Conservation (phyloP, 1,139 yeast species). For the Saccharomyces hybrid region DNA sequence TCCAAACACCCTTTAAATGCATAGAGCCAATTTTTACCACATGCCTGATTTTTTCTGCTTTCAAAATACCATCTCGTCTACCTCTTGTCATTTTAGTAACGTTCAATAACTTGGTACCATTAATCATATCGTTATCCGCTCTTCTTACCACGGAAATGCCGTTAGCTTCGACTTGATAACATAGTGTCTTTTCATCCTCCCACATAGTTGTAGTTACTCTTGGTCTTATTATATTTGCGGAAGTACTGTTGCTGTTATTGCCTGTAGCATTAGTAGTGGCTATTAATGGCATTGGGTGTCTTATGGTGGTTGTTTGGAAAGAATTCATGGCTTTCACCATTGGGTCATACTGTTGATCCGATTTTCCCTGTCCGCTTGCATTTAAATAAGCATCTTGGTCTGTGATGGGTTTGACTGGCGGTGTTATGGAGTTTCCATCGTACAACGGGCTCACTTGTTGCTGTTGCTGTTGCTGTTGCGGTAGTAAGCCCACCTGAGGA, state of each 20-base stretch:
- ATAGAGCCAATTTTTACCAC: too few relatives aligned
- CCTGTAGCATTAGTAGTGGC: constrained; percentile 11
- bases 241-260: neutral
- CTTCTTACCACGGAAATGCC: too few relatives aligned
- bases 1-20: too few relatives aligned
- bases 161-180: too few relatives aligned
- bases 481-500: neutral
- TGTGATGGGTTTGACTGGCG: neutral
- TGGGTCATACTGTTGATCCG: constrained; percentile 5
- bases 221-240: too few relatives aligned
- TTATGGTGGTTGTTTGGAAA: constrained; percentile 15
- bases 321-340: constrained; percentile 12
- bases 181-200: too few relatives aligned
- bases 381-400: neutral
- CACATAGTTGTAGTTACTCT: too few relatives aligned
- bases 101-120: too few relatives aligned
- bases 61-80: too few relatives aligned
- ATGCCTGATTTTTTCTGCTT: too few relatives aligned
- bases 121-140: too few relatives aligned
- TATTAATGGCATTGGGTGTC: constrained; percentile 13
- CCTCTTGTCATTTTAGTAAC: too few relatives aligned
- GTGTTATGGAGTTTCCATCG: constrained; percentile 3
- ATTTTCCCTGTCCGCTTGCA: neutral
- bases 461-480: constrained; percentile 5
- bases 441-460: constrained; percentile 10